These are phyloP conservation scores for Vaccinium corymbosum DNA, from an alignment of 148 eudicot species.

Conservation along the genomic window DNA sequence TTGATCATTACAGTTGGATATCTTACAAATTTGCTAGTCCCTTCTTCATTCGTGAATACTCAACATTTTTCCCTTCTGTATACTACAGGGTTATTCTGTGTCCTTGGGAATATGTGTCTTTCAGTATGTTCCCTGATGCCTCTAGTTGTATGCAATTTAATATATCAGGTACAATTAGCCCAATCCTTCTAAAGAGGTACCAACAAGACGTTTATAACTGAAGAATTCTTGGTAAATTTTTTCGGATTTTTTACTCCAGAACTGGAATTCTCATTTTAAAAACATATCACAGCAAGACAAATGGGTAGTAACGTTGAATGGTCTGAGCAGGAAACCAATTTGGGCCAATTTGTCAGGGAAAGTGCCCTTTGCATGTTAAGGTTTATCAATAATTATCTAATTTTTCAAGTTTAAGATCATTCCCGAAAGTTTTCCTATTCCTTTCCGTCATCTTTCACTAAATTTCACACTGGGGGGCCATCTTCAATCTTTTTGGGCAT, in stretches of 20 bases:
- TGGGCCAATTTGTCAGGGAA: not conserved
- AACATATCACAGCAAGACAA: not conserved
- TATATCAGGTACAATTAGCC: not conserved
- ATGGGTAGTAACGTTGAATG: not conserved
- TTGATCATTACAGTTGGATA: not conserved
- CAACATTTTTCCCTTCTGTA: not conserved
- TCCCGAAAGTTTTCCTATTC: not conserved
- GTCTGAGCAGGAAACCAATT: not conserved
- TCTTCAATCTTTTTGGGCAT: not conserved
- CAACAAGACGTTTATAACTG: not conserved
- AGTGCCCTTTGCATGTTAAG: not conserved
- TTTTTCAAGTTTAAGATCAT: not conserved
- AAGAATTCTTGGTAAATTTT: not conserved
- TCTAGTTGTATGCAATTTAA: not conserved
- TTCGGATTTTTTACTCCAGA: not conserved
- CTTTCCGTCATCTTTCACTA: not conserved
- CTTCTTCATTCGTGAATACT: conserved; percentile 5
- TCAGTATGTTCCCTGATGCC: not conserved
- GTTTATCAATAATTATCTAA: not conserved
- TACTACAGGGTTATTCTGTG: not conserved
- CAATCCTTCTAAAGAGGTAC: not conserved
- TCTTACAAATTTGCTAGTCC: not conserved
- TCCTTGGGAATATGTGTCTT: not conserved
- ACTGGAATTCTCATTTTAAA: not conserved
- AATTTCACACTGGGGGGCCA: not conserved